phyloP scores from a whole-genome alignment of 495 filamentous ascomycete genomes.

The Diplogelasinospora grovesii region DNA sequence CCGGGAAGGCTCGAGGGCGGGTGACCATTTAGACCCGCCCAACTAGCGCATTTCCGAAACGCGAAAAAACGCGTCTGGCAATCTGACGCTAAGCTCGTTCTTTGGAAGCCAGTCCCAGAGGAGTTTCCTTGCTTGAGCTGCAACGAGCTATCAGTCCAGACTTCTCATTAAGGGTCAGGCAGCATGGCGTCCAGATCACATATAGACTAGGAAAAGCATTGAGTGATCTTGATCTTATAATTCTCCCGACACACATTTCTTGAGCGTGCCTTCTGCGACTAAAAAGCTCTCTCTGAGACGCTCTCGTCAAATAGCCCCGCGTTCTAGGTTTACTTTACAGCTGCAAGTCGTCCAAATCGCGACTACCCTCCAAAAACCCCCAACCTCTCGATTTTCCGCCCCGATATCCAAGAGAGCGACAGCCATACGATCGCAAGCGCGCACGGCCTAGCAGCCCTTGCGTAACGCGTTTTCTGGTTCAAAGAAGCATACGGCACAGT shows the following conservation, averaged over 20 bases:
- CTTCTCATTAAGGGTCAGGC: no score
- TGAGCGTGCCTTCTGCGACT: no score
- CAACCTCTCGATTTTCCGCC: slow-evolving; percentile 27
- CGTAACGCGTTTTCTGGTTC: slow-evolving; percentile 11
- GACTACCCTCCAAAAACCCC: slow-evolving; percentile 5
- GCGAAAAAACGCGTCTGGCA: slow-evolving; percentile 8
- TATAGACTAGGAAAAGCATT: no score
- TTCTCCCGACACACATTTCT: no score
- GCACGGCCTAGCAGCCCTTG: slow-evolving; percentile 8
- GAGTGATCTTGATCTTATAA: no score
- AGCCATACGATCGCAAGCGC: slow-evolving; percentile 18
- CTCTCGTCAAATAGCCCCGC: no score
- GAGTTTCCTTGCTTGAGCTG: no score
- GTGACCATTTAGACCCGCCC: slow-evolving; percentile 3
- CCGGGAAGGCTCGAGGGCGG: no score
- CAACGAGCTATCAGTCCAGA: no score
- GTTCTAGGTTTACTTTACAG: background rate
- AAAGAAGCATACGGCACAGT: slow-evolving; percentile 6
- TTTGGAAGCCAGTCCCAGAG: background rate
- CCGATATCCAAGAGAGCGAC: slow-evolving; percentile 11
- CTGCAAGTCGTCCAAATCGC: slow-evolving; percentile 15
- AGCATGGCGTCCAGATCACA: no score
- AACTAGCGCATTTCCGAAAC: slow-evolving; percentile 2
- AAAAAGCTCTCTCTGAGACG: no score
- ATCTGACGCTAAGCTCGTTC: background rate